These are phyloP conservation scores for Coelastrella sp. DNA, from an alignment of 139 green algal species.

Conservation along the genomic window DNA sequence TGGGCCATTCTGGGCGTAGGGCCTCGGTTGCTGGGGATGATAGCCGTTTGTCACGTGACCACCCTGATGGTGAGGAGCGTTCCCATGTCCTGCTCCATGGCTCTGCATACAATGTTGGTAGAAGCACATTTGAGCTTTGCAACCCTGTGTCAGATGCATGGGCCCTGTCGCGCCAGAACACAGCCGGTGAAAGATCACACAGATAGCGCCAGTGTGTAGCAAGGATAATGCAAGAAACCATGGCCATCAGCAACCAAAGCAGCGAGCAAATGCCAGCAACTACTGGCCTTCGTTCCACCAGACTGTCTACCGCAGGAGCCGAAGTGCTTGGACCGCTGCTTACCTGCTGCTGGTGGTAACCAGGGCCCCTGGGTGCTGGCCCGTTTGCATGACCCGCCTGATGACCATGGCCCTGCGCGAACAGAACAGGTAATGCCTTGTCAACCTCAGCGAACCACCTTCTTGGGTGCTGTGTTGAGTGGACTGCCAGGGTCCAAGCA, in stretches of 20 bases:
- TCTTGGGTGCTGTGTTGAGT: no score
- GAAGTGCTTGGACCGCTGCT: background rate
- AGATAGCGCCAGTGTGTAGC: no score
- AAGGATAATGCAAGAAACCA: no score
- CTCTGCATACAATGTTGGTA: background rate
- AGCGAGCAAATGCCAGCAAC: no score
- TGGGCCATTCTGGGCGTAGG: background rate
- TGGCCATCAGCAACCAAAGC: no score
- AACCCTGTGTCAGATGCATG: no score
- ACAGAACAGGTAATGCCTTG: no score
- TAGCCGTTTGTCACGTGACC: background rate
- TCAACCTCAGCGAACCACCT: no score
- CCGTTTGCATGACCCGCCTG: background rate
- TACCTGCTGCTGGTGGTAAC: background rate
- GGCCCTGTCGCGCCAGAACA: no score
- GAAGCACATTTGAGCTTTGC: no score
- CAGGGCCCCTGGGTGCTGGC: background rate
- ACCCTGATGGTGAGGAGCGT: slow-evolving; percentile 13
- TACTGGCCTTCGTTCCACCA: background rate
- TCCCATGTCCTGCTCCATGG: slow-evolving; percentile 23
- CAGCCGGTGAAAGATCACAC: no score
- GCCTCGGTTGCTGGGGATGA: background rate
- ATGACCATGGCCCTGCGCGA: slow-evolving; percentile 20
- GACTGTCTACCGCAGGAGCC: background rate
- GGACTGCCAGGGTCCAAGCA: no score